These are phyloP conservation scores for Aspergillus asperescens DNA, from an alignment of 495 filamentous ascomycete genomes.

Conservation along the genomic window DNA sequence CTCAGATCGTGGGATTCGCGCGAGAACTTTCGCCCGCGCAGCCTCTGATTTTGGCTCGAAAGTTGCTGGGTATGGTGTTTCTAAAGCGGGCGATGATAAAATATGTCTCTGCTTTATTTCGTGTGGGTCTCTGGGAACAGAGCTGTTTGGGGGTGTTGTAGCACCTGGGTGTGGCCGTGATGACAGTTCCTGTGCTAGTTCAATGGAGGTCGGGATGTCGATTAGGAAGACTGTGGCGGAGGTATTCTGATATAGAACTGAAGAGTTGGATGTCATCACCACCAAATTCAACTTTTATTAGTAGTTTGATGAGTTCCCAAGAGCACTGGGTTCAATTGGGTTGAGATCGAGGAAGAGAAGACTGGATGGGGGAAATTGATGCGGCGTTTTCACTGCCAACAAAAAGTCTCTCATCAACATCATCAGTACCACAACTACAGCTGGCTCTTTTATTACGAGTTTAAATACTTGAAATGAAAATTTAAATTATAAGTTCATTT, in stretches of 20 bases:
- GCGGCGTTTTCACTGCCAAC: too few relatives aligned
- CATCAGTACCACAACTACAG: too few relatives aligned
- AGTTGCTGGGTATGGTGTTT: slow-evolving; percentile 30
- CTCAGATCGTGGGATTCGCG: slow-evolving; percentile 26
- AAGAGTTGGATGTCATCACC: slow-evolving; percentile 9
- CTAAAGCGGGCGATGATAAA: slow-evolving; percentile 29
- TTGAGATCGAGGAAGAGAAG: too few relatives aligned
- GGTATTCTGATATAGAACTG: slow-evolving; percentile 50
- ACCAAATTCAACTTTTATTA: background rate
- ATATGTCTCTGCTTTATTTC: slow-evolving; percentile 19
- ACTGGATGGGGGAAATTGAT: too few relatives aligned
- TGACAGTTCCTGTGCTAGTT: slow-evolving; percentile 30
- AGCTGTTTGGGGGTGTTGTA: background rate
- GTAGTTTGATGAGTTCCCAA: too few relatives aligned
- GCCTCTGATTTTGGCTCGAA: slow-evolving; percentile 40
- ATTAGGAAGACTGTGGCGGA: slow-evolving; percentile 46
- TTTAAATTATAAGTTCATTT: too few relatives aligned
- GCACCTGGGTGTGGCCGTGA: background rate
- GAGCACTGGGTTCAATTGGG: too few relatives aligned
- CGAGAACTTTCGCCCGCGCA: slow-evolving; percentile 35
- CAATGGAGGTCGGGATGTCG: slow-evolving; percentile 62
- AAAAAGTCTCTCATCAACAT: too few relatives aligned
- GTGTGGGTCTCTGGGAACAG: background rate
- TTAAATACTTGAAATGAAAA: too few relatives aligned
- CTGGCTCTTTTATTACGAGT: too few relatives aligned